These are phyloP conservation scores for Xerocomus nothofagi DNA, from an alignment of 1,284 basidiomycete genomes.

Conservation along the genomic window DNA sequence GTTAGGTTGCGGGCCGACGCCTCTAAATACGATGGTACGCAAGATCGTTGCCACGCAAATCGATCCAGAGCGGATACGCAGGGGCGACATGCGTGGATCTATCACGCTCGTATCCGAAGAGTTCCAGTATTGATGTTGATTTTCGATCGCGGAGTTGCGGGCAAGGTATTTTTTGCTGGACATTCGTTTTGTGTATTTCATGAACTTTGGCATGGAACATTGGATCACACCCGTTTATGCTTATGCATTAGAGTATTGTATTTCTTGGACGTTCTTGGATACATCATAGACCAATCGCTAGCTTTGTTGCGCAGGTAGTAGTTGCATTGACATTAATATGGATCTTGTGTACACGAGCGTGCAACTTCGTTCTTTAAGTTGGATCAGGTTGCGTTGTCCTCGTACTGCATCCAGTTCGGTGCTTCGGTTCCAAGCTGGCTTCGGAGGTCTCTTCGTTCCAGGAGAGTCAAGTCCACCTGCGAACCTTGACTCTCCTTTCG, in stretches of 20 bases:
- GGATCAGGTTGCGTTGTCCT: too few relatives aligned
- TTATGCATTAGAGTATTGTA: too few relatives aligned
- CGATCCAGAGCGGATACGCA: constrained; percentile 51
- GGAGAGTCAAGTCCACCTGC: constrained; percentile 18
- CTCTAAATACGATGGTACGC: constrained; percentile 70
- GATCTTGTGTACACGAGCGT: background rate
- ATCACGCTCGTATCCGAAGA: constrained; percentile 69
- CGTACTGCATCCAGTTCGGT: too few relatives aligned
- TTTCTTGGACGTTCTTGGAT: background rate
- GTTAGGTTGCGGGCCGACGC: constrained; percentile 72
- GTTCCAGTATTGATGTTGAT: constrained; percentile 51
- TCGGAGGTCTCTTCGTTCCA: background rate
- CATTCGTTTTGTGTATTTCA: constrained; percentile 16
- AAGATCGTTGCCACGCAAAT: constrained; percentile 68
- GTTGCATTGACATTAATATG: background rate
- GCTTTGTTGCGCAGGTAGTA: background rate
- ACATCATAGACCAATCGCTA: constrained; percentile 1
- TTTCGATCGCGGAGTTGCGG: too few relatives aligned
- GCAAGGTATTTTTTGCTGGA: too few relatives aligned
- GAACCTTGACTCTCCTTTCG: constrained; percentile 24
- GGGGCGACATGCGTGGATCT: constrained; percentile 62
- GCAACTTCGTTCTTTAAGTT: background rate
- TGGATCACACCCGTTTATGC: background rate
- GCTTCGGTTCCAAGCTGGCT: background rate
- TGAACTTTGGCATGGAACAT: background rate